Evolutionary conservation across 345 rosid genomes (phyloP), one percentile per base, ranked within the genome.

Genomic region (Aurinia saxatilis): DNA sequence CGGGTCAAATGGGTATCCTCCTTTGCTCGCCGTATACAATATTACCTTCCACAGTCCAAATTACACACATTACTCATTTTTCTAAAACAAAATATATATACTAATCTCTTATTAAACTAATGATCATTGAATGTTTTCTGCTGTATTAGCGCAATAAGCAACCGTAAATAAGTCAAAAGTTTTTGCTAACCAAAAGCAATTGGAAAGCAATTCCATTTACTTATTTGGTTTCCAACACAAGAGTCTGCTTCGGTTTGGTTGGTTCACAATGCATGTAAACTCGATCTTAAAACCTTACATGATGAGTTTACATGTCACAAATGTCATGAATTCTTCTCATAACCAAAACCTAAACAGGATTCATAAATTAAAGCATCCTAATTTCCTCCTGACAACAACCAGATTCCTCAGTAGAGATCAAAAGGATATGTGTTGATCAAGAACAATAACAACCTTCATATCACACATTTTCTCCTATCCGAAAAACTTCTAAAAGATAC

Each of bases 1-100:
- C 46, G 51, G 7, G 66, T 67, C 66, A 50, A 49, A 39, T 67
- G 29, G 51, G 36, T 30, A 36, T 25, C 23, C 47, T 42, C 16
- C 37, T 29, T 39, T 18, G 52, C 52, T 31, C 7, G 21, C 18
- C 12, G 13, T 57, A 40, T 25, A 3, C 14, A 1, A 15, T 50
- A 33, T 3, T 27, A 49, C 49, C 36, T 21, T 47, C 55, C 4
- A 48, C 13, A 60, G 38, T 62, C 45, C n/a, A 40, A 39, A 63
- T 31, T 10, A 10, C 16, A 41, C 60, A 63, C 12, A 7, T 34
- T 35, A 23, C 4, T 23, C 37, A 21, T 38, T 39, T 18, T 2
- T 2, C 3, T 42, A 11, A 29, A 31, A 5, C 19, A 23, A 14
- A 1, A 13, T 25, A 14, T 29, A 23, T 27, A 5, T 16, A 8